phyloP scores from a whole-genome alignment of 2,329 filamentous ascomycete genomes.

The Tothia fuscella region DNA sequence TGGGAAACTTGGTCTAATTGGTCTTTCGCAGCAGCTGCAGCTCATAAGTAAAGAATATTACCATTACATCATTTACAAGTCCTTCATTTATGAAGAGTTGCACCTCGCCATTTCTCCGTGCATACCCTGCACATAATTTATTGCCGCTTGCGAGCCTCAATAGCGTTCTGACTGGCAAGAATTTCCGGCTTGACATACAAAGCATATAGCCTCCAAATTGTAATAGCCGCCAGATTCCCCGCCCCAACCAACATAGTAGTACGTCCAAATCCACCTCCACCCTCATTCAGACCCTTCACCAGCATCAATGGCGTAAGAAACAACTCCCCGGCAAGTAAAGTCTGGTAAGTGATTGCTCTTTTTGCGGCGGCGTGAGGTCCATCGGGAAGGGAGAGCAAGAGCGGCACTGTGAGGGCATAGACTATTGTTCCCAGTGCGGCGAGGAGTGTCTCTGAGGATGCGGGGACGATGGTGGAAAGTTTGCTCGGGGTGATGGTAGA shows the following conservation, averaged over 20 bases:
- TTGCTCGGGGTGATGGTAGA: conserved; percentile 1
- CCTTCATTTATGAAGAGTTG: no score
- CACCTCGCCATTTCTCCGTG: no score
- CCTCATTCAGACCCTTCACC: not conserved
- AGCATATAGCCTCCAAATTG: not conserved
- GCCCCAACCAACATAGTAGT: not conserved
- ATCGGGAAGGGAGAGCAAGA: not conserved
- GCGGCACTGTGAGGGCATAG: not conserved
- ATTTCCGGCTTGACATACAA: not conserved
- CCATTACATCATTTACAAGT: no score
- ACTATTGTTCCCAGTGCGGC: not conserved
- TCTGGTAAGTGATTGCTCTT: conserved; percentile 1
- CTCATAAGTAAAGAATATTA: no score
- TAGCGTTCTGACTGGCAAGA: no score
- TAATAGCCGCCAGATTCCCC: not conserved
- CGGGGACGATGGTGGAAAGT: not conserved
- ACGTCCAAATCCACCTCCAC: not conserved
- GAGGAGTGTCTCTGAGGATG: not conserved
- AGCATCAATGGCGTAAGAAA: not conserved
- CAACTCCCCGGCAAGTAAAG: not conserved
- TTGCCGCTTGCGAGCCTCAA: no score
- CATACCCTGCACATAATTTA: no score
- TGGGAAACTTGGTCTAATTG: no score
- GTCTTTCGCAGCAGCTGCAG: no score
- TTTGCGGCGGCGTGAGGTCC: not conserved